Percentiles rank a stretch among this genome's conserved stretches.
These are phyloP conservation scores for Claviceps humidiphila DNA, from an alignment of 2,329 filamentous ascomycete species.

Conservation along the genomic window DNA sequence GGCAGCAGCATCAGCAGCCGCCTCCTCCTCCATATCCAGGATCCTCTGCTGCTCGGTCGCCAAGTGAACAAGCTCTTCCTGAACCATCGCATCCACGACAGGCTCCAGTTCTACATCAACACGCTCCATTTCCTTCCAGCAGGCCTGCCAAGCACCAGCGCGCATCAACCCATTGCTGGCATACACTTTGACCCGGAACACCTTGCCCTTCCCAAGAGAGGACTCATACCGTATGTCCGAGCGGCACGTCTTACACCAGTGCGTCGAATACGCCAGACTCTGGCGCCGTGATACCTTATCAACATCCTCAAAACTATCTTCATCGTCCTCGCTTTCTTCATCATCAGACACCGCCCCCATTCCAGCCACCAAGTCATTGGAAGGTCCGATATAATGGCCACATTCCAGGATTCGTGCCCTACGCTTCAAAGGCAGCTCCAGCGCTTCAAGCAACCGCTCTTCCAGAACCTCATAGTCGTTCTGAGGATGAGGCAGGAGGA, in stretches of 20 bases:
- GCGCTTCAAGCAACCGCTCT: slow-evolving; percentile 60
- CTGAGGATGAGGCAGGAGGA: slow-evolving; percentile 65
- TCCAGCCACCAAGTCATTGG: slow-evolving; percentile 32
- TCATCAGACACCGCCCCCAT: slow-evolving; percentile 9
- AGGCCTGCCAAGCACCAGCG: slow-evolving; percentile 80
- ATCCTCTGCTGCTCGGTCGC: slow-evolving; percentile 31
- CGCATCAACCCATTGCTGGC: slow-evolving; percentile 92
- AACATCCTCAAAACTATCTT: slow-evolving; percentile 26
- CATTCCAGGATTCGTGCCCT: slow-evolving; percentile 61
- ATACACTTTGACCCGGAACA: slow-evolving; percentile 76
- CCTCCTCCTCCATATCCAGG: slow-evolving; percentile 17
- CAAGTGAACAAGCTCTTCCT: slow-evolving; percentile 47
- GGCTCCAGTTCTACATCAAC: slow-evolving; percentile 88
- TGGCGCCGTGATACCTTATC: slow-evolving; percentile 13
- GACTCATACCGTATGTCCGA: slow-evolving; percentile 41
- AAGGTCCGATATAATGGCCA: slow-evolving; percentile 59
- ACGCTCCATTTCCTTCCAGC: slow-evolving; percentile 97
- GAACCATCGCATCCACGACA: slow-evolving; percentile 45
- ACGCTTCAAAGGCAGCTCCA: slow-evolving; percentile 52
- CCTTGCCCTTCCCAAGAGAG: slow-evolving; percentile 36
- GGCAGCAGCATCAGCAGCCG: slow-evolving; percentile 6
- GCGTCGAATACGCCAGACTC: slow-evolving; percentile 21
- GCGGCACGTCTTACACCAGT: slow-evolving; percentile 46
- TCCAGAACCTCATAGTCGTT: slow-evolving; percentile 71
- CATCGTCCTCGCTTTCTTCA: slow-evolving; percentile 33